Base-by-base conservation (phyloP, 495 filamentous ascomycete genomes). In the Aspergillus olivimuriae region DNA sequence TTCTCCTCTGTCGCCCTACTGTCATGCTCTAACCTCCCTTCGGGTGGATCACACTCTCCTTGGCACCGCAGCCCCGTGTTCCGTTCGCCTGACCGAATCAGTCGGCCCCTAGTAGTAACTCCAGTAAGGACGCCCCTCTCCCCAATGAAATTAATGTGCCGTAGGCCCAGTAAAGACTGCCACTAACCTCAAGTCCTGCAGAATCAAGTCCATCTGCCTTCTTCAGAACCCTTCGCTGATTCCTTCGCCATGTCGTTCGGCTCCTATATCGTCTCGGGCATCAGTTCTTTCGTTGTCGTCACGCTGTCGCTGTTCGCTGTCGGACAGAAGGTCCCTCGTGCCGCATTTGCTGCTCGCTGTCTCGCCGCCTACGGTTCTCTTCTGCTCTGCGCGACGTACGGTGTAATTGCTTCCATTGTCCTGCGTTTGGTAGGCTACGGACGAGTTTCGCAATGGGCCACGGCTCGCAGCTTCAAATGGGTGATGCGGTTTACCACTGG, bases 381-480 rank as follows among this genome's bases (percentile, higher is more conserved):
- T 14, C 48, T 72, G 37, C 33, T 70, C 17, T 80, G 78, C 66
- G 83, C 91, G 8, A 59, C 64, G 38, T 95, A 91, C 66, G 92
- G 94, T 42, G 84, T 88, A 40, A 22, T 86, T 39, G 81, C 79
- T 16, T 87, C 84, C 12, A 77, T 90, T 42, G 47, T 77, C 32
- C 70, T 98, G 24, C 82, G 86, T 24, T 56, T 84, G 12, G 56
- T 81, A 28, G 89, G 88, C 38, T 75, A 82, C 50, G 78, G 77
- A 44, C 80, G 84, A 43, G 75, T 88, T 46, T 80, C 86, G 30
- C 92, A 96, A 72, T 95, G 87, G 86, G 80, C 88, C 19, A 81
- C 80, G 4, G 92, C 73, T 16, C 76, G 89, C 46, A 70, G 77
- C 50, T 95, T 95, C 71, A 89, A 91, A 62, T 87, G 76, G 65